Conservation (phyloP, 345 rosid genomes). For the Hirschfeldia incana region DNA sequence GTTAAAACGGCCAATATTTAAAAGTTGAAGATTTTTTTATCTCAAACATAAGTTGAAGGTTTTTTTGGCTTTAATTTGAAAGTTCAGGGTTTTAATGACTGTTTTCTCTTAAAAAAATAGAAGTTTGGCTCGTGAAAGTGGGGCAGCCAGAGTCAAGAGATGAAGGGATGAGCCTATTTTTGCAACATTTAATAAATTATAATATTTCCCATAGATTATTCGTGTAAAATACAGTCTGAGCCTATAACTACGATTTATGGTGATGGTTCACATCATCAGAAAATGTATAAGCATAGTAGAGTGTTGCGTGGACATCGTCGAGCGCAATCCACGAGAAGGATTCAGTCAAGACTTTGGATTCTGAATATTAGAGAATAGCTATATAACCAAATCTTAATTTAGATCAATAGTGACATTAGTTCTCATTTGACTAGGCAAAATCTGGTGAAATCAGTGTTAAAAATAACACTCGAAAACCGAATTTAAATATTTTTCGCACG, state of each 20-base stretch:
- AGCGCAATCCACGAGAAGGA: slow-evolving; percentile 38
- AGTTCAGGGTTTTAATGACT: too few species aligned
- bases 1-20: too few species aligned
- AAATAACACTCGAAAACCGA: neutral
- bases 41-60: too few species aligned
- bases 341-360: slow-evolving; percentile 30
- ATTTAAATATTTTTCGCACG: neutral
- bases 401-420: slow-evolving; percentile 31
- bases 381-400: slow-evolving; percentile 30
- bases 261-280: slow-evolving; percentile 1
- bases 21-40: too few species aligned
- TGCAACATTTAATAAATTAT: neutral
- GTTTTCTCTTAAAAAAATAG: neutral
- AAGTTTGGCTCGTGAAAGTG: slow-evolving; percentile 21
- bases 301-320: slow-evolving; percentile 23
- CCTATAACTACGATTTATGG: neutral
- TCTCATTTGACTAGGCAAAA: slow-evolving; percentile 37
- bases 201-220: neutral
- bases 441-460: slow-evolving; percentile 9
- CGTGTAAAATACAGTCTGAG: slow-evolving; percentile 11
- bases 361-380: slow-evolving; percentile 19
- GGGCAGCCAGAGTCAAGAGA: neutral
- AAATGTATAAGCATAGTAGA: neutral
- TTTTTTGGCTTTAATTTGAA: too few species aligned
- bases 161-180: neutral